Conservation (phyloP, 139 green algal species). For the Asterochloris sp. region DNA sequence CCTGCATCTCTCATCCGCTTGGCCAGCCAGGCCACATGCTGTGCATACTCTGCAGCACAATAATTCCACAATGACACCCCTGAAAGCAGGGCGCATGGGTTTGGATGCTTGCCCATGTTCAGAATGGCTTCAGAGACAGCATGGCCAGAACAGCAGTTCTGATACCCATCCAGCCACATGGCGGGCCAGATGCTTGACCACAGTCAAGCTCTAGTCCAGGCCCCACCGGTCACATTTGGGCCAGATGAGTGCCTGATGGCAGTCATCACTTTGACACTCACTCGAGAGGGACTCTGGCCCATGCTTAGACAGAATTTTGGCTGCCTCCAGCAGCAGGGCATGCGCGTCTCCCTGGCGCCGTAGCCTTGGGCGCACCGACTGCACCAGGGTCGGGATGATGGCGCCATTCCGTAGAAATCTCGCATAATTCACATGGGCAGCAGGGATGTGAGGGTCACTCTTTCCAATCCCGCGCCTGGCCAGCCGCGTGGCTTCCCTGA, state of each 20-base stretch:
- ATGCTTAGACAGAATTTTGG: too few species aligned
- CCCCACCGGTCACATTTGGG: too few species aligned
- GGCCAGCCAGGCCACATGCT: slow-evolving; percentile 4
- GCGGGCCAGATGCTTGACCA: not conserved
- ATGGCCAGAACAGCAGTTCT: not conserved
- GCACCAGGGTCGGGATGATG: too few species aligned
- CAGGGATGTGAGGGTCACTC: slow-evolving; percentile 19
- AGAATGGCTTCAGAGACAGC: not conserved
- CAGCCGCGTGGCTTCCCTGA: slow-evolving; percentile 16
- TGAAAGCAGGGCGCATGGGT: not conserved
- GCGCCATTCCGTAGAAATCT: not conserved
- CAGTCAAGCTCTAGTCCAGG: not conserved
- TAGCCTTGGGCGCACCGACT: too few species aligned
- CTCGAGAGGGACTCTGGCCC: too few species aligned
- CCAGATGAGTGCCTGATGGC: not conserved
- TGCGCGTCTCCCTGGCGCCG: too few species aligned
- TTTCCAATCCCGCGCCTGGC: slow-evolving; percentile 18
- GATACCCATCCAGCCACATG: not conserved
- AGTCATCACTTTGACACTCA: not conserved
- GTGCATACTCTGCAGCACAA: slow-evolving; percentile 8
- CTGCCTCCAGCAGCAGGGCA: too few species aligned
- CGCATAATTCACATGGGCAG: slow-evolving; percentile 19
- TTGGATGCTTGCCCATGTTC: not conserved
- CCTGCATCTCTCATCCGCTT: not conserved
- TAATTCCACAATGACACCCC: not conserved